These are phyloP conservation scores for Lactarius evosmus DNA, from an alignment of 768 basidiomycete genomes.

Conservation along the genomic window DNA sequence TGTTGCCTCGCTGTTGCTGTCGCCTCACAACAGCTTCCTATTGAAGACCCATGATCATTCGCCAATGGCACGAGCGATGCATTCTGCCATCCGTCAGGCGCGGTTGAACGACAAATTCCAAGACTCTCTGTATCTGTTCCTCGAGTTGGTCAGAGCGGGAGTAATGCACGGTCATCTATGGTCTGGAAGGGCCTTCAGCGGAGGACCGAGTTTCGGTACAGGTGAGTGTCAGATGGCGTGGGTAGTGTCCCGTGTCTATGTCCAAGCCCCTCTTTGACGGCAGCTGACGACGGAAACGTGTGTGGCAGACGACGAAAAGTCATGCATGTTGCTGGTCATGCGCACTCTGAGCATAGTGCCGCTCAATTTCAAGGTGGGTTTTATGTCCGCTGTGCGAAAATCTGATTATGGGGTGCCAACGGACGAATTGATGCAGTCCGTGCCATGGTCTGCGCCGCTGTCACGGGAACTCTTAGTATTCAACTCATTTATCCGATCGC, in stretches of 20 bases:
- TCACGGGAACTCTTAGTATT: constrained; percentile 96
- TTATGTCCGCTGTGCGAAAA: constrained; percentile 13
- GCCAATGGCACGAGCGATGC: constrained; percentile 87
- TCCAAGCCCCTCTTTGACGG: constrained; percentile 29
- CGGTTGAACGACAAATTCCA: constrained; percentile 98
- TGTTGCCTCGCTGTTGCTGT: constrained; percentile 15
- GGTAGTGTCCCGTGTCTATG: constrained; percentile 30
- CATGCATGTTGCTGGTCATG: constrained; percentile 94
- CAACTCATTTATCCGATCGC: constrained; percentile 93
- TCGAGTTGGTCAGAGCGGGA: constrained; percentile 94
- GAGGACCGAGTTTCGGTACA: constrained; percentile 91
- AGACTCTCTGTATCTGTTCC: constrained; percentile 89
- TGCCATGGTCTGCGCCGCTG: constrained; percentile 93
- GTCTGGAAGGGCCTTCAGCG: constrained; percentile 85
- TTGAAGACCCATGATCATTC: constrained; percentile 86
- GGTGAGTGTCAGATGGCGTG: constrained; percentile 47
- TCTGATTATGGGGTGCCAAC: constrained; percentile 6
- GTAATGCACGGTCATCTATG: constrained; percentile 94
- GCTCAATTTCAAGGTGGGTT: constrained; percentile 82
- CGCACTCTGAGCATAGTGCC: constrained; percentile 93
- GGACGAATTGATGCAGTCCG: constrained; percentile 48
- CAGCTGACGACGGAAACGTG: constrained; percentile 20
- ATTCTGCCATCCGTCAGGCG: constrained; percentile 70
- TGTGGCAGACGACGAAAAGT: constrained; percentile 81
- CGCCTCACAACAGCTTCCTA: constrained; percentile 62